phyloP scores from a whole-genome alignment of 2,329 filamentous ascomycete genomes.

The Aspergillus jensenii region DNA sequence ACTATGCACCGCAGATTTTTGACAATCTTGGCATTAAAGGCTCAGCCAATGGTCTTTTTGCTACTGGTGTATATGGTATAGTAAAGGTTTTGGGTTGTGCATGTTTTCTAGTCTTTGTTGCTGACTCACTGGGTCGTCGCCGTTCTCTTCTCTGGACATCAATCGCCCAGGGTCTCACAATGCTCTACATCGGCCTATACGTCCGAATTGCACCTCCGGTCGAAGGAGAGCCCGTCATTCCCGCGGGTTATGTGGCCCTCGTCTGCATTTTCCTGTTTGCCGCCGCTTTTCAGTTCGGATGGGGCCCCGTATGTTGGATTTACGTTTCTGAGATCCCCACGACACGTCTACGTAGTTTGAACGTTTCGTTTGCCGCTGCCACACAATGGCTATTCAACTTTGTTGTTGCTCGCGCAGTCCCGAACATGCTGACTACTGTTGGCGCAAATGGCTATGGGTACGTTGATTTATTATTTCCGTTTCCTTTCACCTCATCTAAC shows the following conservation, averaged over 20 bases:
- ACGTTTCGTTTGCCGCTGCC: slow-evolving; percentile 66
- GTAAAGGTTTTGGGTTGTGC: slow-evolving; percentile 39
- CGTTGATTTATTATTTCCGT: slow-evolving; percentile 17
- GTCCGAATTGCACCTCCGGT: slow-evolving; percentile 51
- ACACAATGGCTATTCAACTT: slow-evolving; percentile 77
- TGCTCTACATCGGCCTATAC: slow-evolving; percentile 54
- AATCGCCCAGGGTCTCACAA: slow-evolving; percentile 37
- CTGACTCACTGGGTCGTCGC: slow-evolving; percentile 40
- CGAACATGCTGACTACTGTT: slow-evolving; percentile 64
- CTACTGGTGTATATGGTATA: slow-evolving; percentile 40
- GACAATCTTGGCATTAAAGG: slow-evolving; percentile 34
- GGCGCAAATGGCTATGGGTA: slow-evolving; percentile 51
- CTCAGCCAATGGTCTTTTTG: slow-evolving; percentile 36
- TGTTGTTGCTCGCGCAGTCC: slow-evolving; percentile 66
- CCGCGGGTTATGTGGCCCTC: slow-evolving; percentile 69
- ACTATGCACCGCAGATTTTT: slow-evolving; percentile 42
- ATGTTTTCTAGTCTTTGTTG: slow-evolving; percentile 38
- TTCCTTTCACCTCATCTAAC: slow-evolving; percentile 17
- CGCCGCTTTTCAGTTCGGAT: slow-evolving; percentile 67
- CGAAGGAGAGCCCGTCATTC: slow-evolving; percentile 54
- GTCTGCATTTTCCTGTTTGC: slow-evolving; percentile 73
- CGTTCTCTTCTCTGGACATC: slow-evolving; percentile 36
- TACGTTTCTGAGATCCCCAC: slow-evolving; percentile 70
- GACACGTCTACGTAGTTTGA: slow-evolving; percentile 63
- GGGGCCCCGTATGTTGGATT: slow-evolving; percentile 73